A percentile compares a stretch with the other conserved stretches of the same genome.
Evolutionary conservation across 345 rosid species (phyloP).

Genomic region (Hevea brasiliensis): DNA sequence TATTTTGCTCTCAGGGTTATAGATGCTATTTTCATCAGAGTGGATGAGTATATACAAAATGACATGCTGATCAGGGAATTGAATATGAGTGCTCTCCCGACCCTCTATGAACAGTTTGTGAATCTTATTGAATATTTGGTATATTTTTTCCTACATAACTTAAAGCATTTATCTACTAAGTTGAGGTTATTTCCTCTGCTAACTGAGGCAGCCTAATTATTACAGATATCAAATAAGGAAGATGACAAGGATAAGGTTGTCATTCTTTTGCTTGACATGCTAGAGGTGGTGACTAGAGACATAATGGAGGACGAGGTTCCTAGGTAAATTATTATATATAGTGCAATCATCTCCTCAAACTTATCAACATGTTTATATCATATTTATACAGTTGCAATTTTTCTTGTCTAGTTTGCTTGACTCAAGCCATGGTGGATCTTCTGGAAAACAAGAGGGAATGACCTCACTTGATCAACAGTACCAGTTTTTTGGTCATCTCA

Average conservation of each 20-base stretch:
- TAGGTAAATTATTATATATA: constrained; percentile 35
- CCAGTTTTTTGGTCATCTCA: constrained; percentile 78
- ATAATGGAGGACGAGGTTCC: constrained; percentile 75
- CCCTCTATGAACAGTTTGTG: constrained; percentile 77
- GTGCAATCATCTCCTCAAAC: not conserved
- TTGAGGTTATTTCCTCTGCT: not conserved
- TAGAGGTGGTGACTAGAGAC: constrained; percentile 90
- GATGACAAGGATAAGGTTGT: constrained; percentile 86
- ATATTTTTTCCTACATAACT: constrained; percentile 12
- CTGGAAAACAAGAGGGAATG: constrained; percentile 61
- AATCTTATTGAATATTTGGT: constrained; percentile 85
- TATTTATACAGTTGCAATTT: constrained; percentile 15
- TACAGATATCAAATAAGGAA: constrained; percentile 65
- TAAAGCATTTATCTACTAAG: not conserved
- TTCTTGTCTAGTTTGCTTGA: constrained; percentile 58
- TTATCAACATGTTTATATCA: not conserved
- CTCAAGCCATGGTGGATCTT: constrained; percentile 65
- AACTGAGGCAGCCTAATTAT: constrained; percentile 2
- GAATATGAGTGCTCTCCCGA: constrained; percentile 89
- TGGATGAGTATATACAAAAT: constrained; percentile 50
- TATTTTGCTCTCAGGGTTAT: constrained; percentile 4
- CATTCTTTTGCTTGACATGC: constrained; percentile 95
- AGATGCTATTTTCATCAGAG: constrained; percentile 47
- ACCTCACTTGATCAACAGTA: constrained; percentile 50
- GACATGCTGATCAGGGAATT: constrained; percentile 51